Percentiles rank a stretch among this genome's conserved stretches.
These are phyloP conservation scores for Phaseolus lunatus DNA, from an alignment of 306 rosid genomes.

Conservation along the genomic window DNA sequence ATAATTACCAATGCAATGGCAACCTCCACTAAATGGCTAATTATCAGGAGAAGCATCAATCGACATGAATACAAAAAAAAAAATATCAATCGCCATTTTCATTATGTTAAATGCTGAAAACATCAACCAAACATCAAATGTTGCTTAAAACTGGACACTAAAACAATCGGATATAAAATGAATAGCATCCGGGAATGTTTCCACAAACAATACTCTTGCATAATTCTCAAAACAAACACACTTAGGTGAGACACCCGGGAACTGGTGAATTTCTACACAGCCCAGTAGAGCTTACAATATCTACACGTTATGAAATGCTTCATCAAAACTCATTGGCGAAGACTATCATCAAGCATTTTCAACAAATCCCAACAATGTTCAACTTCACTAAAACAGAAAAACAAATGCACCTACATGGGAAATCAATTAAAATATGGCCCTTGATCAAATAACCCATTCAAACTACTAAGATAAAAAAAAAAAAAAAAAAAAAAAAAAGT, in stretches of 20 bases:
- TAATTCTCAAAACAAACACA: not conserved
- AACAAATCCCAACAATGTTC: not conserved
- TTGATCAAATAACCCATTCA: not conserved
- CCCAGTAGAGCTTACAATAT: not conserved
- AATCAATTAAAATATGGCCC: not conserved
- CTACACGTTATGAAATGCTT: not conserved
- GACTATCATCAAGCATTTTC: not conserved
- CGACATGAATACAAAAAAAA: no score
- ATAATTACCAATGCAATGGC: not conserved
- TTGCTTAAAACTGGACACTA: no score
- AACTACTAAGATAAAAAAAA: no score
- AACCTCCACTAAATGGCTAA: rapidly evolving
- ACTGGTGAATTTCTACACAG: no score
- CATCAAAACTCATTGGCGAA: no score
- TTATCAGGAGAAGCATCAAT: not conserved
- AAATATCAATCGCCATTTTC: no score
- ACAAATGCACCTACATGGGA: no score
- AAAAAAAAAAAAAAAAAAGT: no score
- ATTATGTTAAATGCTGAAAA: not conserved
- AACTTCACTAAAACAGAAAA: not conserved
- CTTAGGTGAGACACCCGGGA: no score
- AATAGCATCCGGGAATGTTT: not conserved
- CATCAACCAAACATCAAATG: no score
- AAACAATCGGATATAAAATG: not conserved
- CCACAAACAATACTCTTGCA: not conserved